These are phyloP conservation scores for Leccinum ambiguum DNA, from an alignment of 1,284 basidiomycete genomes.

Conservation along the genomic window DNA sequence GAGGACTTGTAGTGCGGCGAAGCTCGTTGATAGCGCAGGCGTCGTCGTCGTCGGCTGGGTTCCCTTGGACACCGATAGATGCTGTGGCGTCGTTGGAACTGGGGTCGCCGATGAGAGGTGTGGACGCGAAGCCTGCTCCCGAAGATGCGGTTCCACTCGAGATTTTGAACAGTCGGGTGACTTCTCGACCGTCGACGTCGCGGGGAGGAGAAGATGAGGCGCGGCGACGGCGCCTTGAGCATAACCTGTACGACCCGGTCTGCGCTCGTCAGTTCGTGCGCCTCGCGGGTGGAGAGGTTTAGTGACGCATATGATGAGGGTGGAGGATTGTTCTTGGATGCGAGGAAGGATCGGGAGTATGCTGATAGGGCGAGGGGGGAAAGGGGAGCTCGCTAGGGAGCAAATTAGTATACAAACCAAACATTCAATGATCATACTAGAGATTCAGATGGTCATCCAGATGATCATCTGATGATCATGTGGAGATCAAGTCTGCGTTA, in stretches of 20 bases:
- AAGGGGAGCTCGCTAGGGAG: constrained; percentile 28
- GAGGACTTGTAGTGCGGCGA: constrained; percentile 30
- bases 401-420: too few relatives aligned
- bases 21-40: constrained; percentile 5
- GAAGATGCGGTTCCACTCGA: constrained; percentile 58
- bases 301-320: constrained; percentile 49
- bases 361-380: constrained; percentile 49
- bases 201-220: constrained; percentile 13
- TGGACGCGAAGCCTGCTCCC: constrained; percentile 48
- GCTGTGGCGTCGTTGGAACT: constrained; percentile 8
- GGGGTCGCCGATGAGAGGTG: constrained; percentile 34
- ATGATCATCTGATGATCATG: too few relatives aligned
- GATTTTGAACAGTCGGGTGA: constrained; percentile 47
- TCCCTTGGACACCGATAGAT: constrained; percentile 20
- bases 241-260: constrained; percentile 62
- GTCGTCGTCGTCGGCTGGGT: constrained; percentile 8
- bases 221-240: constrained; percentile 51
- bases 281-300: constrained; percentile 53
- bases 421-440: too few relatives aligned
- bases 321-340: constrained; percentile 48
- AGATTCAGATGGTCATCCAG: too few relatives aligned
- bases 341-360: constrained; percentile 52
- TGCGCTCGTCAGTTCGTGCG: constrained; percentile 63
- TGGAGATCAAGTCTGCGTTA: too few relatives aligned
- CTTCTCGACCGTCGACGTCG: too few relatives aligned